Evolutionary conservation across 768 basidiomycete species (phyloP).

Genomic region (Psilocybe subaeruginosa): DNA sequence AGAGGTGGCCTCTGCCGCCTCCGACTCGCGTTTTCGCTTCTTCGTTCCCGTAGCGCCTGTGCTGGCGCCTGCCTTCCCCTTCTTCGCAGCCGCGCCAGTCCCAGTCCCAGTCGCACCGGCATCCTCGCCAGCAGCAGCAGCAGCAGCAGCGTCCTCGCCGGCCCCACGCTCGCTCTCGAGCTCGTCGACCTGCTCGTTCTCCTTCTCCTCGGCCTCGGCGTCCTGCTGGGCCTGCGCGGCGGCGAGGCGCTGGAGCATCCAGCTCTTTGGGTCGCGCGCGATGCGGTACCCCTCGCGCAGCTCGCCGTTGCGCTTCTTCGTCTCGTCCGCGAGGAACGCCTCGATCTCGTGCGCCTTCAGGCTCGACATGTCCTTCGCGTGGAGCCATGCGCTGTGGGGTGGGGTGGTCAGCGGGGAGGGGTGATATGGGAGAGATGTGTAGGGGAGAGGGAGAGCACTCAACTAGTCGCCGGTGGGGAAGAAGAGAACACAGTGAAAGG

Average conservation of each 20-base stretch:
- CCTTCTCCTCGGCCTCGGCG: slow-evolving; percentile 15
- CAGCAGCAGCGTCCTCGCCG: slow-evolving; percentile 41
- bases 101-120: slow-evolving; percentile 21
- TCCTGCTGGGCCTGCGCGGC: slow-evolving; percentile 28
- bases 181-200: slow-evolving; percentile 69
- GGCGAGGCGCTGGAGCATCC: slow-evolving; percentile 39
- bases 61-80: slow-evolving; percentile 22
- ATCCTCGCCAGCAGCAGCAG: background rate
- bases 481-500: slow-evolving; percentile 75
- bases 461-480: slow-evolving; percentile 95
- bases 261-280: slow-evolving; percentile 61
- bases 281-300: slow-evolving; percentile 78
- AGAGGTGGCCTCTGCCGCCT: slow-evolving; percentile 37
- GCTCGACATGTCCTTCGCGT: slow-evolving; percentile 78
- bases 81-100: slow-evolving; percentile 10
- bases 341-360: slow-evolving; percentile 83
- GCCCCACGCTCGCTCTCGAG: slow-evolving; percentile 53
- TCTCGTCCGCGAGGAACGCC: slow-evolving; percentile 76
- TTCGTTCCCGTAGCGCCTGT: slow-evolving; percentile 19
- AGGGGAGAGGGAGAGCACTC: slow-evolving; percentile 36
- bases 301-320: slow-evolving; percentile 72
- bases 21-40: slow-evolving; percentile 67
- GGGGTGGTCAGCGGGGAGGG: background rate
- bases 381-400: slow-evolving; percentile 75
- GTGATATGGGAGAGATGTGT: background rate